Conservation (phyloP, 495 filamentous ascomycete species). For the Amniculicola lignicola region DNA sequence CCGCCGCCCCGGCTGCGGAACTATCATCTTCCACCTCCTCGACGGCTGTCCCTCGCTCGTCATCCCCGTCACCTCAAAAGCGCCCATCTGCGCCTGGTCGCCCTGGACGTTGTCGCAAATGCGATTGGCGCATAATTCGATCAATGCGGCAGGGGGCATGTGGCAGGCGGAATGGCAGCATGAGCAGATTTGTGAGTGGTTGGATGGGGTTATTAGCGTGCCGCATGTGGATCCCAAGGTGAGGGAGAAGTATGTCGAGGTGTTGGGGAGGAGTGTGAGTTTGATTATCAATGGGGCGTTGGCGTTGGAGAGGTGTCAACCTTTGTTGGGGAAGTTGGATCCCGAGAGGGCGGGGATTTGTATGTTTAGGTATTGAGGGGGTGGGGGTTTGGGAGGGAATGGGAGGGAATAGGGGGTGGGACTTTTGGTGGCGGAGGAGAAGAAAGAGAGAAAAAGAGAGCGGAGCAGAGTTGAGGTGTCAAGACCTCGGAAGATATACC, state of each 20-base stretch:
- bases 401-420: no score
- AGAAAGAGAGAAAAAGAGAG: no score
- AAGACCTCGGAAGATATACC: no score
- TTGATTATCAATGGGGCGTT: conserved; percentile 38
- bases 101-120: conserved; percentile 41
- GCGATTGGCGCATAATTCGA: conserved; percentile 16
- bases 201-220: conserved; percentile 31
- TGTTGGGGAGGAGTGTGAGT: conserved; percentile 33
- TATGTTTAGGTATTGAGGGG: conserved; percentile 40
- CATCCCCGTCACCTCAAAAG: conserved; percentile 36
- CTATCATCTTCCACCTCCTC: conserved; percentile 44
- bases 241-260: conserved; percentile 32
- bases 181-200: conserved; percentile 40
- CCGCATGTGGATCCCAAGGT: conserved; percentile 25
- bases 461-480: no score
- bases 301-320: conserved; percentile 30
- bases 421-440: no score
- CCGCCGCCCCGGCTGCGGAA: conserved; percentile 43
- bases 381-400: no score
- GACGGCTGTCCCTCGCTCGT: conserved; percentile 44
- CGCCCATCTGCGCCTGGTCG: conserved; percentile 42
- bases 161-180: conserved; percentile 39
- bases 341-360: conserved; percentile 34
- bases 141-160: conserved; percentile 8
- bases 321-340: conserved; percentile 33